Evolutionary conservation across 2,329 filamentous ascomycete species (phyloP).

Genomic region (Zymoseptoria brevis): DNA sequence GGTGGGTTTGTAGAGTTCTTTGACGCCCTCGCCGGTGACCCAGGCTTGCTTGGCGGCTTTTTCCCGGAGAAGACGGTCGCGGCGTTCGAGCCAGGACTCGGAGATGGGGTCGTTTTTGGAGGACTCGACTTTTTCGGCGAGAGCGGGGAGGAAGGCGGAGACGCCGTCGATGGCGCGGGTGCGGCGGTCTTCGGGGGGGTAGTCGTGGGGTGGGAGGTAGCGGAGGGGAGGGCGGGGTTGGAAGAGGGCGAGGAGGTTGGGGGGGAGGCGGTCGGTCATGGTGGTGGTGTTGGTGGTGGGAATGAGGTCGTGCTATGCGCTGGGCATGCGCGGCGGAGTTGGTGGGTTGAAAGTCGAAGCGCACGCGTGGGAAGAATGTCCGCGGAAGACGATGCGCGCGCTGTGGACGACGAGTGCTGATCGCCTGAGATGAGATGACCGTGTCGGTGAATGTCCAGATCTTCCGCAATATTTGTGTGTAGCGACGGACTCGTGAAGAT

Average conservation of each 20-base stretch:
- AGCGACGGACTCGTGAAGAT: not conserved
- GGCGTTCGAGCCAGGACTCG: constrained; percentile 85
- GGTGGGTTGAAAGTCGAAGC: not conserved
- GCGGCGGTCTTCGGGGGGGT: constrained; percentile 71
- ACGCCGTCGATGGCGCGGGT: constrained; percentile 67
- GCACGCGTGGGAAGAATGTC: not conserved
- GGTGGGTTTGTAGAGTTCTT: constrained; percentile 64
- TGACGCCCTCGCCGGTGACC: constrained; percentile 55
- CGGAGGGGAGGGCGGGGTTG: constrained; percentile 85
- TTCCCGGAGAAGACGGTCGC: constrained; percentile 75
- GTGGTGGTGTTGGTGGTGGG: constrained; percentile 17
- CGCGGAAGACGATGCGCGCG: too few relatives aligned
- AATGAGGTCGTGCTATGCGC: not conserved
- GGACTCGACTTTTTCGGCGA: constrained; percentile 65
- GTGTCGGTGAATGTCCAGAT: not conserved
- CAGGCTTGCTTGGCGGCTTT: constrained; percentile 62
- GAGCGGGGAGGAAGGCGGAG: constrained; percentile 63
- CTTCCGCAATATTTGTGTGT: not conserved
- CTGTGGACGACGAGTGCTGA: not conserved
- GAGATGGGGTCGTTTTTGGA: constrained; percentile 51
- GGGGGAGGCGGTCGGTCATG: constrained; percentile 96
- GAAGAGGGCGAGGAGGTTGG: constrained; percentile 87
- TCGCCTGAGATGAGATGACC: not conserved
- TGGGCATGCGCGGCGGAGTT: not conserved
- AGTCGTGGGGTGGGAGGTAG: constrained; percentile 76